phyloP scores from a whole-genome alignment of 2,329 filamentous ascomycete genomes.

The Diaporthe citri region DNA sequence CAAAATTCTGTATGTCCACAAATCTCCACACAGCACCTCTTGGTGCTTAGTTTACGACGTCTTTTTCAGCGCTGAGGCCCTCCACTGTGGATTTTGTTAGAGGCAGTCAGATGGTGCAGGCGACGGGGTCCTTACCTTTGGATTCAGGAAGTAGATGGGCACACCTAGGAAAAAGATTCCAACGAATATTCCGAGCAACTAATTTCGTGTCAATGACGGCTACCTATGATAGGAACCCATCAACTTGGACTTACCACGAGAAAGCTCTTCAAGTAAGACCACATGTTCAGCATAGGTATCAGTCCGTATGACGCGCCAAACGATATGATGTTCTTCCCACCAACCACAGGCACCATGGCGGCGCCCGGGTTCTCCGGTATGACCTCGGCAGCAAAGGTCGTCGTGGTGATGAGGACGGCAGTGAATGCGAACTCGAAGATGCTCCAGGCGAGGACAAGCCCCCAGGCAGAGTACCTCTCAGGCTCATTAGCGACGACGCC shows the following conservation, averaged over 20 bases:
- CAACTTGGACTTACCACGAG: not conserved
- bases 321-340: conserved; percentile 2
- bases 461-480: not conserved
- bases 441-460: not conserved
- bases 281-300: conserved; percentile 17
- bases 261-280: conserved; percentile 6
- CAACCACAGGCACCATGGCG: not conserved
- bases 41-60: not conserved
- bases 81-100: not conserved
- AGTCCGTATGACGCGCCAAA: conserved; percentile 1
- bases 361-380: not conserved
- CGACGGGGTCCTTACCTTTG: not conserved
- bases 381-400: not conserved
- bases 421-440: conserved; percentile 7
- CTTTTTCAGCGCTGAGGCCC: conserved; percentile 2
- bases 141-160: not conserved
- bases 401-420: not conserved
- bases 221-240: rapidly evolving
- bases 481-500: not conserved
- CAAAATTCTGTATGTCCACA: too few relatives aligned
- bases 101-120: not conserved
- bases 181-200: not conserved
- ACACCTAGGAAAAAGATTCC: not conserved
- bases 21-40: rapidly evolving
- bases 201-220: not conserved